phyloP scores from a whole-genome alignment of 495 filamentous ascomycete species.

The Neurospora sp. region DNA sequence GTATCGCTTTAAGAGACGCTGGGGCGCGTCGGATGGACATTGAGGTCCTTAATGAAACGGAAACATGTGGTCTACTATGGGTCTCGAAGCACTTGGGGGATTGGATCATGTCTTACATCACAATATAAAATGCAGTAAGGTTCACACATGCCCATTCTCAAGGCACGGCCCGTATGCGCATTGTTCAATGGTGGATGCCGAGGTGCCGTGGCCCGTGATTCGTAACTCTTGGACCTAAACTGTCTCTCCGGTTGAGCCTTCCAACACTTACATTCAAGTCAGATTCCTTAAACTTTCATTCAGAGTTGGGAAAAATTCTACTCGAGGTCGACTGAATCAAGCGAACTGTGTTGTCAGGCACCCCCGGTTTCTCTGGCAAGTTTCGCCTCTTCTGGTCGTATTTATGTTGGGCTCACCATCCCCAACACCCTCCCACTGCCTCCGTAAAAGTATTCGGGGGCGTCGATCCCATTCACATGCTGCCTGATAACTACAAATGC shows the following conservation, averaged over 20 bases:
- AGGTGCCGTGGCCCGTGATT: neutral
- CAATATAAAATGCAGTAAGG: neutral
- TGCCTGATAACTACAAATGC: neutral
- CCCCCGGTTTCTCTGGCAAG: neutral
- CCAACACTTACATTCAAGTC: neutral
- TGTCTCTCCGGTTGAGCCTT: neutral
- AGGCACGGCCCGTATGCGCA: neutral
- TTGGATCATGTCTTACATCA: neutral
- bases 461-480: slow-evolving; percentile 3
- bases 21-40: neutral
- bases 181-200: neutral
- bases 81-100: neutral
- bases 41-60: too few relatives aligned
- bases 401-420: neutral
- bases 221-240: neutral
- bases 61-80: neutral
- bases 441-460: neutral
- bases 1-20: neutral
- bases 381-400: neutral
- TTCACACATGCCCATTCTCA: neutral
- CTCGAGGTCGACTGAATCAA: neutral
- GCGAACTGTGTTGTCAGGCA: neutral
- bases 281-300: neutral
- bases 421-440: neutral
- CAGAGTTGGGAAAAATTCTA: neutral